Conservation (phyloP, 176 grass and related monocot species). For the Zea luxurians region DNA sequence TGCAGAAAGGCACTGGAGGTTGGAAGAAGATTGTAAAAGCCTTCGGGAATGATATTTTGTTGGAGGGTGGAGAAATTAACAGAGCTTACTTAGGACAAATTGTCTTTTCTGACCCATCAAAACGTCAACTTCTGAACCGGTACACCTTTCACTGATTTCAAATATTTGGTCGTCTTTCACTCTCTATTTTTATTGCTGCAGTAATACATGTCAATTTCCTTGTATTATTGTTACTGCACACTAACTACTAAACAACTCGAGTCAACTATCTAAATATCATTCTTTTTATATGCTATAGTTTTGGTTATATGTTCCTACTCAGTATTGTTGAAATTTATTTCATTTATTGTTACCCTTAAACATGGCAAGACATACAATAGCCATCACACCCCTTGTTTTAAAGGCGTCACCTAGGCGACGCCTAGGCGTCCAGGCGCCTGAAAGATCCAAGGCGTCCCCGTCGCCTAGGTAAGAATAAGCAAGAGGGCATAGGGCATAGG, state of each 20-base stretch:
- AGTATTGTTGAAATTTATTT: not conserved
- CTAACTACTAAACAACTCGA: not conserved
- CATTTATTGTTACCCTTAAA: not conserved
- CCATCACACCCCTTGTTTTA: not conserved
- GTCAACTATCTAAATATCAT: not conserved
- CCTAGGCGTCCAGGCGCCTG: too few relatives aligned
- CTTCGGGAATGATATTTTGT: constrained; percentile 77
- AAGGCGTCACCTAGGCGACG: too few relatives aligned
- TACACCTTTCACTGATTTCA: constrained; percentile 30
- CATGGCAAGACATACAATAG: not conserved
- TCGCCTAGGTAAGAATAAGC: too few relatives aligned
- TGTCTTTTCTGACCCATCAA: constrained; percentile 73
- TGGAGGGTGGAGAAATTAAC: constrained; percentile 86
- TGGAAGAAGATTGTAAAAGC: constrained; percentile 88
- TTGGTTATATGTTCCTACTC: not conserved
- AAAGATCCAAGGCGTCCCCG: too few relatives aligned
- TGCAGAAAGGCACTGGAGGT: constrained; percentile 69
- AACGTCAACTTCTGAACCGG: constrained; percentile 72
- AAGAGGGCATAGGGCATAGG: too few relatives aligned
- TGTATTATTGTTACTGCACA: not conserved
- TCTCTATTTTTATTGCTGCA: not conserved
- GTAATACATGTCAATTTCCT: not conserved
- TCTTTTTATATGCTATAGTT: not conserved
- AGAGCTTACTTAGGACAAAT: constrained; percentile 77
- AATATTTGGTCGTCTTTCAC: not conserved